These are phyloP conservation scores for Bremia lactucae DNA, from an alignment of 352 stramenopile species.

Conservation along the genomic window DNA sequence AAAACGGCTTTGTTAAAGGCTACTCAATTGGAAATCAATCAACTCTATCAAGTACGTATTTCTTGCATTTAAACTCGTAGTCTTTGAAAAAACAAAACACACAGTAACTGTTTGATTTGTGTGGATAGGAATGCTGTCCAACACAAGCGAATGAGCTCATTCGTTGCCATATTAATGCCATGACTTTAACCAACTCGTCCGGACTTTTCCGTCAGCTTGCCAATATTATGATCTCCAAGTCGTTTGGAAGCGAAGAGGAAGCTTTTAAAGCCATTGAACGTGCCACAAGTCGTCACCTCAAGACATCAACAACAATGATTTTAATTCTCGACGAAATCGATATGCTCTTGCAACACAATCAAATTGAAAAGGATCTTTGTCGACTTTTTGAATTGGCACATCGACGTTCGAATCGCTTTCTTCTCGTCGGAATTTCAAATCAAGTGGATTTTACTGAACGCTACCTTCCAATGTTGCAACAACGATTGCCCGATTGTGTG, in stretches of 20 bases:
- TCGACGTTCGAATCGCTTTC: constrained; percentile 40
- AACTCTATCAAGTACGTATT: constrained; percentile 42
- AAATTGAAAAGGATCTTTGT: constrained; percentile 56
- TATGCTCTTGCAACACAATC: constrained; percentile 49
- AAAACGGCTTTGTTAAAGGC: constrained; percentile 66
- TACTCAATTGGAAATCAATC: constrained; percentile 34
- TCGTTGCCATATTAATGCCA: constrained; percentile 60
- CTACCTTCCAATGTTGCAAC: constrained; percentile 48
- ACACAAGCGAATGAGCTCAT: constrained; percentile 29
- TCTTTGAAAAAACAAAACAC: no score
- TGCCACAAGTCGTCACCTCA: constrained; percentile 28
- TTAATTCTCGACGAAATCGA: constrained; percentile 81
- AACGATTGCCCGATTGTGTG: constrained; percentile 37
- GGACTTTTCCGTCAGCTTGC: constrained; percentile 52
- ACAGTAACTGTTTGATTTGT: constrained; percentile 3
- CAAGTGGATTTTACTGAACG: constrained; percentile 79
- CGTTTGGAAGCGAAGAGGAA: constrained; percentile 28
- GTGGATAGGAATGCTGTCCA: constrained; percentile 22
- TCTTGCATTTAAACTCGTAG: no score
- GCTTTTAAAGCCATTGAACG: constrained; percentile 63
- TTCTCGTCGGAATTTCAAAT: constrained; percentile 76
- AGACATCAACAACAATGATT: constrained; percentile 51
- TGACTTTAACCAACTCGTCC: constrained; percentile 40
- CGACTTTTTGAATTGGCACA: constrained; percentile 74
- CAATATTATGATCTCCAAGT: constrained; percentile 33